phyloP scores from a whole-genome alignment of 1,139 yeast genomes.

The Candida tropicalis region DNA sequence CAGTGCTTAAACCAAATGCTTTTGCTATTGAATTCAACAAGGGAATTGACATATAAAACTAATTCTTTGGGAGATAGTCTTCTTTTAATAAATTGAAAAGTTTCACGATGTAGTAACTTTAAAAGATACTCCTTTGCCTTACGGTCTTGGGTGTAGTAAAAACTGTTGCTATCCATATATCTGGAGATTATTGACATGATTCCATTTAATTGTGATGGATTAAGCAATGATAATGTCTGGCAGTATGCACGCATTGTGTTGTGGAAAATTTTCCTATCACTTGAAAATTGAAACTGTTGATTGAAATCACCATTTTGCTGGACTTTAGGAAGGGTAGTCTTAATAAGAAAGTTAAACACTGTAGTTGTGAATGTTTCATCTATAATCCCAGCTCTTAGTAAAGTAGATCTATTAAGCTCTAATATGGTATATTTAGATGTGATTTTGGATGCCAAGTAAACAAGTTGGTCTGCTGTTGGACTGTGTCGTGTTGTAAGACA shows the following conservation, averaged over 20 bases:
- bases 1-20: conserved; percentile 21
- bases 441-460: not conserved
- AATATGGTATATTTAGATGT: conserved; percentile 12
- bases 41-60: conserved; percentile 20
- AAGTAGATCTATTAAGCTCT: conserved; percentile 15
- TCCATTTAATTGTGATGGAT: conserved; percentile 18
- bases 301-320: conserved; percentile 21
- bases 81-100: conserved; percentile 24
- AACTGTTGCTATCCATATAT: conserved; percentile 16
- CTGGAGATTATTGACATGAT: conserved; percentile 20
- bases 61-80: conserved; percentile 9
- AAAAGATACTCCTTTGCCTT: conserved; percentile 11
- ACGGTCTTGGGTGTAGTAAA: conserved; percentile 13
- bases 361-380: conserved; percentile 9
- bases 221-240: conserved; percentile 32
- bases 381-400: conserved; percentile 10
- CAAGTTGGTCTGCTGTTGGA: conserved; percentile 5
- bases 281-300: conserved; percentile 8
- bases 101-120: conserved; percentile 18
- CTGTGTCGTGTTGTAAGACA: not conserved
- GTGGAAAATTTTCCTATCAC: conserved; percentile 25
- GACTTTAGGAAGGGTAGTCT: conserved; percentile 7
- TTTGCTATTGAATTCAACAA: conserved; percentile 18
- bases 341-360: conserved; percentile 9
- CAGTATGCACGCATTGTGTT: conserved; percentile 30